Evolutionary conservation across 805 yeast genomes (phyloP), one percentile per base, ranked within the genome.

Genomic region (Zygosaccharomyces lentus): DNA sequence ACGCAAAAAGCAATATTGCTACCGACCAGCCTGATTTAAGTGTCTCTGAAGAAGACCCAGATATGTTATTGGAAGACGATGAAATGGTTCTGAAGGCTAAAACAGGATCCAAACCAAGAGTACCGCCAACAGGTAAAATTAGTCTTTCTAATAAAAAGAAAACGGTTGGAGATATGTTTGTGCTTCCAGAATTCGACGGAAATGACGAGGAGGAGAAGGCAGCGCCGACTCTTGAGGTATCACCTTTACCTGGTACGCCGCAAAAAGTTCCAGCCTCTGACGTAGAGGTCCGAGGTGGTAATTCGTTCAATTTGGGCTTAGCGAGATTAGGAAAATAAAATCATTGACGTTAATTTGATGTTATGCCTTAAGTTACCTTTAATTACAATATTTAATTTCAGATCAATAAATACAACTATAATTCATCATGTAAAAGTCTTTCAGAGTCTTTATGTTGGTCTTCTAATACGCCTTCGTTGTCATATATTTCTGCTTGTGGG

Each of bases 101-200:
- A 46, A 56, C 61, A 12, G 81, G 82, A 50, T 74, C 75, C 24
- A 74, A 90, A 53, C 84, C 96, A 1, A 82, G 89, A 57, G 69
- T 93, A 41, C 96, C 97, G 9, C 96, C 96, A 6, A 85, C 87
- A 25, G 96, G 96, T 30, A 88, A 84, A 64, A 85, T 90, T 30
- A 67, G 84, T 4, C 75, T 78, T 0, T 67, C 78, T 5, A 88
- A 87, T 67, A 87, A 82, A 68, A 87, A 82, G 66, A 83, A 78
- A 55, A 59, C 75, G 9, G 66, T 80, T 4, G 70, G 77, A 0
- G 72, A 64, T 35, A 72, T 84, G 0, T 84, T 76, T 57, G 75
- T 83, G 53, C 60, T 84, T 9, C 69, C 71, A 12, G 76, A 72
- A 37, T 57, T 45, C 5, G 57, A 50, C 10, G 49, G 36, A 9